Conservation (phyloP, 768 basidiomycete genomes). For the Saitozyma sp. region DNA sequence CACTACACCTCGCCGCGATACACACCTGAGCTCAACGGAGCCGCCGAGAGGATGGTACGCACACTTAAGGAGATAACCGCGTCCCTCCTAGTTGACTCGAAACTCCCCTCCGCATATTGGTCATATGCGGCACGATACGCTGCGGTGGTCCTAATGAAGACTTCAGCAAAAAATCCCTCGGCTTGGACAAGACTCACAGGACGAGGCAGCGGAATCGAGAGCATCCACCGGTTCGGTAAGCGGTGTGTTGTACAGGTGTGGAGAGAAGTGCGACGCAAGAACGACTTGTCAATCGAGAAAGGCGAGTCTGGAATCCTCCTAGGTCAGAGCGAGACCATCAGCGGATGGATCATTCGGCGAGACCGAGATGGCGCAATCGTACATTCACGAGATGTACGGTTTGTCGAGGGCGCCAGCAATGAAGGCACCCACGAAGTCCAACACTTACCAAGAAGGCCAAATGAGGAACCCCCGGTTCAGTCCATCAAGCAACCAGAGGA, state of each 20-base stretch:
- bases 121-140: constrained; percentile 5
- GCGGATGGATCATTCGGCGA: constrained; percentile 2
- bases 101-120: not conserved
- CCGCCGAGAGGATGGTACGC: constrained; percentile 2
- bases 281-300: not conserved
- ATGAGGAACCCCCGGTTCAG: too few species aligned
- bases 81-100: not conserved
- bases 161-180: not conserved
- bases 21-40: constrained; percentile 4
- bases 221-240: not conserved
- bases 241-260: not conserved
- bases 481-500: too few species aligned
- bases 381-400: not conserved
- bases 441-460: too few species aligned
- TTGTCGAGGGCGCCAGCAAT: not conserved
- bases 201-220: not conserved
- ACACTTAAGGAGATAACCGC: constrained; percentile 1
- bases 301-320: not conserved
- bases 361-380: not conserved
- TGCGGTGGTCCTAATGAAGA: constrained; percentile 7
- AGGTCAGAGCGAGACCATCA: constrained; percentile 1
- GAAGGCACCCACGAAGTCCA: too few species aligned
- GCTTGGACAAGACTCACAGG: constrained; percentile 3
- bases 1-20: not conserved
- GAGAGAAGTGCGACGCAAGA: not conserved